These are phyloP conservation scores for Barnettozyma pratensis DNA, from an alignment of 805 yeast genomes.

Conservation along the genomic window DNA sequence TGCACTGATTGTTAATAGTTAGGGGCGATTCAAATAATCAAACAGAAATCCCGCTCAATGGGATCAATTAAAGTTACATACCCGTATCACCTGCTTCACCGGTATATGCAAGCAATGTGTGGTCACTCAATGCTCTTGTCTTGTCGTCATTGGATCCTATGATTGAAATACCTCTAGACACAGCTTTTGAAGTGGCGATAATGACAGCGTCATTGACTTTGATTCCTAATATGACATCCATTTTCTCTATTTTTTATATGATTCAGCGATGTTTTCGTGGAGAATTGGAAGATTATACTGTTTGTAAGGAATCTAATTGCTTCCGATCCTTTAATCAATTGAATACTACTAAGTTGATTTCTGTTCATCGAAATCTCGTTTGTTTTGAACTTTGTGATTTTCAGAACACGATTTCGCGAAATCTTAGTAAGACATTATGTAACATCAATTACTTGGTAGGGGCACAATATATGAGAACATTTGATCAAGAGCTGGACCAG, in stretches of 20 bases:
- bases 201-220: constrained; percentile 76
- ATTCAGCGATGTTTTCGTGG: too few species aligned
- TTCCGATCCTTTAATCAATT: too few species aligned
- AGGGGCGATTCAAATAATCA: constrained; percentile 7
- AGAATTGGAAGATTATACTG: too few species aligned
- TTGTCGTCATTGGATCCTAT: constrained; percentile 77
- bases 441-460: background rate
- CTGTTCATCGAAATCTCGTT: too few species aligned
- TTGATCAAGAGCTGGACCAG: background rate
- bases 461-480: background rate
- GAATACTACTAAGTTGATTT: too few species aligned
- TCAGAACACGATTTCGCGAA: too few species aligned
- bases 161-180: constrained; percentile 83
- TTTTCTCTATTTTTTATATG: constrained; percentile 22
- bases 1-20: constrained; percentile 42
- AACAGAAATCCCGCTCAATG: background rate
- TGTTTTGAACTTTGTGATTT: too few species aligned
- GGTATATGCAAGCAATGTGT: constrained; percentile 78
- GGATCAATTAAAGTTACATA: constrained; percentile 12
- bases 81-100: constrained; percentile 95
- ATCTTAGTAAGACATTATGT: background rate
- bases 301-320: too few species aligned
- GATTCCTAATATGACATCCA: constrained; percentile 92
- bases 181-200: constrained; percentile 92
- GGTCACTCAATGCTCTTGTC: constrained; percentile 68